phyloP scores from a whole-genome alignment of 495 filamentous ascomycete genomes.

The Penicillium taxi region DNA sequence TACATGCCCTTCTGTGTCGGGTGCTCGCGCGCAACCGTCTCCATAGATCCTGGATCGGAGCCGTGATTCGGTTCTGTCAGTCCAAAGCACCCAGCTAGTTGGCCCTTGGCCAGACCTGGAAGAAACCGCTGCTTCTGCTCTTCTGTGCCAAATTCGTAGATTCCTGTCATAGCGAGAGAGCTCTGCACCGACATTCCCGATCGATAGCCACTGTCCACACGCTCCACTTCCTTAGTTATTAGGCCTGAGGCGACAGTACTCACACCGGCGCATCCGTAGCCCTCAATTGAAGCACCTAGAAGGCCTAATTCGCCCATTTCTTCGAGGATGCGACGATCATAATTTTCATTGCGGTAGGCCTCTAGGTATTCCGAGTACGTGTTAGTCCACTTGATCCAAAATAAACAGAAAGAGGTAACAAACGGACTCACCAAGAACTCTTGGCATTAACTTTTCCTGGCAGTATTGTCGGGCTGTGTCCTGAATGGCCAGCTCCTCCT shows the following conservation, averaged over 20 bases:
- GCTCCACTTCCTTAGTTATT: conserved; percentile 92
- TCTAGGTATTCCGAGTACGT: conserved; percentile 44
- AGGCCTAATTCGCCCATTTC: conserved; percentile 97
- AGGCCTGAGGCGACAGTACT: conserved; percentile 85
- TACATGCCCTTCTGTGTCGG: conserved; percentile 81
- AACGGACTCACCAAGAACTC: conserved; percentile 68
- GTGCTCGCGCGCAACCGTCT: conserved; percentile 77
- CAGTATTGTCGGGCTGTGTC: conserved; percentile 89
- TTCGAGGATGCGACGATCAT: conserved; percentile 76
- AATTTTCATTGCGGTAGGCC: conserved; percentile 90
- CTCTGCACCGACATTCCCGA: conserved; percentile 96
- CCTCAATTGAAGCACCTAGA: conserved; percentile 82
- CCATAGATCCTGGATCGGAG: conserved; percentile 94
- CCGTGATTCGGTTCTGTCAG: conserved; percentile 97
- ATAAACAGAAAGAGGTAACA: not conserved
- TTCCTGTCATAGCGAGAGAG: conserved; percentile 93
- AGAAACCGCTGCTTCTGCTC: conserved; percentile 89
- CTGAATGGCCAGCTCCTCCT: conserved; percentile 82
- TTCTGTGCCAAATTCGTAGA: conserved; percentile 81
- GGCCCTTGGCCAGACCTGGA: conserved; percentile 76
- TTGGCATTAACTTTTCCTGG: conserved; percentile 76
- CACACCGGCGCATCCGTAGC: conserved; percentile 91
- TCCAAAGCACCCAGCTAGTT: conserved; percentile 84
- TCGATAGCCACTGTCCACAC: conserved; percentile 91
- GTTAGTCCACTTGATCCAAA: conserved; percentile 4